phyloP scores from a whole-genome alignment of 1,284 basidiomycete genomes.

The Ustilago shanxiensis region DNA sequence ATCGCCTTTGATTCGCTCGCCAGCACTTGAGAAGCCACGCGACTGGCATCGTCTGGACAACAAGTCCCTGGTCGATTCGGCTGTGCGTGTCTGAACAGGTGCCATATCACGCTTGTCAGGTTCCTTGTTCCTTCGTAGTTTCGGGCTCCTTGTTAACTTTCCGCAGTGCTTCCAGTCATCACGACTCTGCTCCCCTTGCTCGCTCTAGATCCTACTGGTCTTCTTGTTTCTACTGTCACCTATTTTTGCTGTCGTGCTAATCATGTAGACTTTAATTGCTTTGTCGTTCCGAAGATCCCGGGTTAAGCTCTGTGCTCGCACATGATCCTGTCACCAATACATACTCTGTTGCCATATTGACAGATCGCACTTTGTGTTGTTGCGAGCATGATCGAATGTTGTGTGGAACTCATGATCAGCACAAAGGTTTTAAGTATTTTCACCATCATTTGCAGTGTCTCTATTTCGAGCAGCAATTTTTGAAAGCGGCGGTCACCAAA shows the following conservation, averaged over 20 bases:
- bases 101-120: not conserved
- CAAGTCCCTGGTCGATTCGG: slow-evolving; percentile 38
- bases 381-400: no score
- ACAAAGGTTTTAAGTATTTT: no score
- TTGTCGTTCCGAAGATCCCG: not conserved
- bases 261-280: slow-evolving; percentile 15
- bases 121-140: not conserved
- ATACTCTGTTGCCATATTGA: not conserved
- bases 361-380: not conserved
- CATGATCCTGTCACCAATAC: slow-evolving; percentile 8
- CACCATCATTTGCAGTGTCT: not conserved
- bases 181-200: not conserved
- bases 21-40: slow-evolving; percentile 22
- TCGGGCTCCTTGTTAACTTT: not conserved
- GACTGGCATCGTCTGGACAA: slow-evolving; percentile 46
- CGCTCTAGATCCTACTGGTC: not conserved
- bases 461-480: not conserved
- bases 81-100: slow-evolving; percentile 20
- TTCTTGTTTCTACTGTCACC: not conserved
- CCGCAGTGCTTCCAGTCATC: not conserved
- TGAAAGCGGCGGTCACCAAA: not conserved
- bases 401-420: no score
- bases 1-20: slow-evolving; percentile 19
- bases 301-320: not conserved
- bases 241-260: slow-evolving; percentile 13